Evolutionary conservation across 257 asterid genomes (phyloP), one percentile per base, ranked within the genome.

Genomic region (Solanum medicagineum): DNA sequence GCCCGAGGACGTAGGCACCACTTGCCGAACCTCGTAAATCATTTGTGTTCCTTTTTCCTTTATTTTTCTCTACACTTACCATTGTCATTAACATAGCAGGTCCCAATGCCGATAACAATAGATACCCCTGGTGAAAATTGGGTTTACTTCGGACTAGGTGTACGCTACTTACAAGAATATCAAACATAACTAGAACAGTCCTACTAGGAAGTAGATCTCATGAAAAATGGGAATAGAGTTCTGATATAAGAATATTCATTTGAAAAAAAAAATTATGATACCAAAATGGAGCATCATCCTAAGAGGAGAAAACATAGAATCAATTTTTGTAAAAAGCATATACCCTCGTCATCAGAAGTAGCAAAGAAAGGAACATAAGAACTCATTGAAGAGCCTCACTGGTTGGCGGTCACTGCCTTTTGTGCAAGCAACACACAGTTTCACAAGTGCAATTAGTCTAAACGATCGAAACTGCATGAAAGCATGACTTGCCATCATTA

Each of bases 41-140:
- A n/a, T n/a, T n/a, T n/a, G n/a, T n/a, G n/a, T n/a, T n/a, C n/a
- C n/a, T n/a, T n/a, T n/a, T n/a, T n/a, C n/a, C n/a, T n/a, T n/a
- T n/a, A n/a, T n/a, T n/a, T n/a, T n/a, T n/a, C n/a, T n/a, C n/a
- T n/a, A n/a, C n/a, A n/a, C n/a, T n/a, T n/a, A n/a, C n/a, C n/a
- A n/a, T n/a, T n/a, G n/a, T n/a, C 99, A 90, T 93, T 94, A 63
- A 93, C 90, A 70, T 87, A 89, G 92, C 90, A 88, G 91, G 93
- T 92, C 87, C 92, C 92, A 44, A 92, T 90, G 51, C 40, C 40
- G 40, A 36, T 36, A 36, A 6, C 40, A 36, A 36, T 4, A 36
- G 40, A 36, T 36, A 36, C 40, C 32, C 32, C 93, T 95, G 93
- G 84, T 40, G 47, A 81, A 84, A 81, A 87, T 63, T 26, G 24